These are phyloP conservation scores for Cerioporus squamosus DNA, from an alignment of 1,284 basidiomycete genomes.

Conservation along the genomic window DNA sequence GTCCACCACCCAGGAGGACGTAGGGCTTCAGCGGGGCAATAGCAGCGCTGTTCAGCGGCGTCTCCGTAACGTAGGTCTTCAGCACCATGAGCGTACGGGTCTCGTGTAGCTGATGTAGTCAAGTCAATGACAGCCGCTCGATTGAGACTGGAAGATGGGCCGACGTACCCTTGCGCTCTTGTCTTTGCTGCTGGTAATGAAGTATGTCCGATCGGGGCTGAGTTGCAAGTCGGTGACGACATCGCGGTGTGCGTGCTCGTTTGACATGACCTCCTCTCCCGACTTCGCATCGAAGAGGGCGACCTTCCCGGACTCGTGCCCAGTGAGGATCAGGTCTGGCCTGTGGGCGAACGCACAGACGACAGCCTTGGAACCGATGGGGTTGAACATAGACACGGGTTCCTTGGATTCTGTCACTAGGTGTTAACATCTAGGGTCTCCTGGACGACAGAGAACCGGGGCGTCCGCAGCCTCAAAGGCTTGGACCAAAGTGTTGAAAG, in stretches of 20 bases:
- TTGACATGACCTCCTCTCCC: constrained; percentile 82
- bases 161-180: constrained; percentile 84
- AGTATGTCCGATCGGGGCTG: constrained; percentile 90
- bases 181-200: constrained; percentile 96
- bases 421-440: background rate
- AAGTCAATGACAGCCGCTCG: background rate
- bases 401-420: constrained; percentile 69
- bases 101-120: constrained; percentile 75
- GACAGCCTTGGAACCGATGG: constrained; percentile 93
- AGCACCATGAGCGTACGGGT: constrained; percentile 88
- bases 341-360: constrained; percentile 91
- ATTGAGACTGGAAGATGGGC: background rate
- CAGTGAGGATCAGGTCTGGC: constrained; percentile 86
- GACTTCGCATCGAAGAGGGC: constrained; percentile 88
- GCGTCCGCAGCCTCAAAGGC: background rate
- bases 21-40: constrained; percentile 88
- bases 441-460: background rate
- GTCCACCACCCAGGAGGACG: constrained; percentile 92
- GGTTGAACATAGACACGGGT: constrained; percentile 81
- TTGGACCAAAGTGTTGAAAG: background rate
- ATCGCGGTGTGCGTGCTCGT: constrained; percentile 86
- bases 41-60: constrained; percentile 94
- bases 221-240: constrained; percentile 93
- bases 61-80: constrained; percentile 94
- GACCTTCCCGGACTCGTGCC: constrained; percentile 95